Base-by-base conservation (phyloP, 306 rosid species). In the Chamaecrista fasciculata region DNA sequence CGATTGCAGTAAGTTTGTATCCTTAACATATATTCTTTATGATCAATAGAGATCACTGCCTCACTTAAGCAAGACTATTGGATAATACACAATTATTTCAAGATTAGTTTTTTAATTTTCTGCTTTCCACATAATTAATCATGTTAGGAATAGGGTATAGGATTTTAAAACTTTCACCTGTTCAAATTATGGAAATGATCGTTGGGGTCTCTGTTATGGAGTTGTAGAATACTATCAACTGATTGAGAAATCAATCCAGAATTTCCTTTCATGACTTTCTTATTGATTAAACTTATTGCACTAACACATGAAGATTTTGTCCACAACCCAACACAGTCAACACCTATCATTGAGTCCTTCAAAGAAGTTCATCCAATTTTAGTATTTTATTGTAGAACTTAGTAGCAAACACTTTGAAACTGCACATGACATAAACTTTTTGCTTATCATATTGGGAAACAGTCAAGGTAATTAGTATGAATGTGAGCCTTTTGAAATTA, bases 1-100 rank as follows among this genome's bases (percentile, higher is more conserved):
- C 89, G 99, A 87, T 62, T 95, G 79, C 87, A 95, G 99, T 95
- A 87, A 91, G 99, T 95, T 75, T 66, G 20, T 61, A 25, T 4
- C 69, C 40, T 50, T 43, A 43, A 29, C 23, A 11, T 26, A 31
- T 56, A 29, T 56, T 29, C 67, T 68, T 28, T 67, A 48, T 58
- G 12, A 63, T 50, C 60, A 51, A 42, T 44, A 31, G 20, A 31
- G 62, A 66, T 75, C 58, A 43, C 3, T 24, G 15, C 34, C 20
- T 70, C 50, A 73, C 11, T 61, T 61, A 43, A 44, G 55, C 76
- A 68, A 58, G 36, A 47, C 48, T 34, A 28, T 14, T 52, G 62
- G 64, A 50, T 47, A 21, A 21, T 42, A 33, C 28, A 25, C 49
- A 24, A 24, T 11, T 53, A 11, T 5, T 53, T 14, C 58, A 37